Base-by-base conservation (phyloP, 495 filamentous ascomycete species). In the Lophiotrema nucula region DNA sequence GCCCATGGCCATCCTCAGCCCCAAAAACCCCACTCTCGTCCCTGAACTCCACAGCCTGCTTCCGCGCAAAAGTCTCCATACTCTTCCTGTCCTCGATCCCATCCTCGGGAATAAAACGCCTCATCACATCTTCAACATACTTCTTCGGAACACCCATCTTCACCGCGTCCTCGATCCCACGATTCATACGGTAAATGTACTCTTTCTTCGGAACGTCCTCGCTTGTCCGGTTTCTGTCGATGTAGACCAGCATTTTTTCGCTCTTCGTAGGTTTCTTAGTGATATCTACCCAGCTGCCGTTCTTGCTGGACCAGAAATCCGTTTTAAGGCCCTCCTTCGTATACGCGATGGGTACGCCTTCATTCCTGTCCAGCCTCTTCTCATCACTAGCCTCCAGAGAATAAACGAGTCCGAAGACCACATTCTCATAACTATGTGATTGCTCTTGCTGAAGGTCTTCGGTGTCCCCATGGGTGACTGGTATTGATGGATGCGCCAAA, bases 181-280 rank as follows among this genome's bases (percentile, higher is more conserved):
- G 73, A 66, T 89, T 89, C 78, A 89, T 88, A 44, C 87, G 69
- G 19, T 74, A 67, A 31, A 89, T 73, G 69, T 89, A 90, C 72
- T 89, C 87, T 16, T 72, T 67, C 65, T 76, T 78, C 0, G 84
- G 82, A n/a, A 5, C 38, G 11, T 67, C 73, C 28, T 73, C 66
- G 39, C 56, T 48, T 4, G 74, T 69, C 25, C 73, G 59, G 26
- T 77, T 63, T 47, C 76, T 70, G 65, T 84, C 80, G 6, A 87
- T 70, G 67, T 88, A 88, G 13, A 86, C 79, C 57, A 88, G 67
- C 58, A 78, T 72, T 8, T 43, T 21, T 2, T 28, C 62, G 39
- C 53, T 52, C 63, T 50, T 26, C 52, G 37, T 27, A 39, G 33
- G 15, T 23, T 4, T 3, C 15, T 25, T 22, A n/a, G 13, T 16